These are phyloP conservation scores for Solanum corneliomulleri DNA, from an alignment of 257 asterid species.

Conservation along the genomic window DNA sequence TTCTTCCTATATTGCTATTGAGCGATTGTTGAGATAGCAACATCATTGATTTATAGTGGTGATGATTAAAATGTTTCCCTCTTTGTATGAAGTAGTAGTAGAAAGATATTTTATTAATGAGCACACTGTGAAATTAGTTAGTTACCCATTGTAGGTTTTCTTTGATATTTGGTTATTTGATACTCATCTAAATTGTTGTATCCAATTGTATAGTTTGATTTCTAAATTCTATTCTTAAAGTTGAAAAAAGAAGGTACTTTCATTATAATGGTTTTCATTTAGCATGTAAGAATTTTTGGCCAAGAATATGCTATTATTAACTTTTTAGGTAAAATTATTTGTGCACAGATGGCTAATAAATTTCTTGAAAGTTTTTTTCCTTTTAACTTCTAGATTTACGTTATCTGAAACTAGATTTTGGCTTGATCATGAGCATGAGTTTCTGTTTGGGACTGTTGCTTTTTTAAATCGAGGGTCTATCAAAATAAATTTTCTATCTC, in stretches of 20 bases:
- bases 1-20: background rate
- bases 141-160: background rate
- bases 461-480: background rate
- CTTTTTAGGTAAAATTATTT: background rate
- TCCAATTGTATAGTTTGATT: background rate
- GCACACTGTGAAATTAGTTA: background rate
- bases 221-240: background rate
- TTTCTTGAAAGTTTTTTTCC: background rate
- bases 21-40: background rate
- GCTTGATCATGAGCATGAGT: background rate
- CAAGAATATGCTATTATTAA: background rate
- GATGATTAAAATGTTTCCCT: background rate
- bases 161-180: background rate
- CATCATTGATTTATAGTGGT: background rate
- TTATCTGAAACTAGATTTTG: no score
- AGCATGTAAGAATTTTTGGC: background rate
- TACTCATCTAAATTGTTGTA: no score
- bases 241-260: background rate
- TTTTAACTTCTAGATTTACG: background rate
- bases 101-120: background rate
- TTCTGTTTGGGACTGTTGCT: background rate
- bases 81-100: background rate
- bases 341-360: background rate
- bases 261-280: background rate
- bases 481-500: background rate